Base-by-base conservation (phyloP, 768 basidiomycete genomes). In the Podaxis sp. region DNA sequence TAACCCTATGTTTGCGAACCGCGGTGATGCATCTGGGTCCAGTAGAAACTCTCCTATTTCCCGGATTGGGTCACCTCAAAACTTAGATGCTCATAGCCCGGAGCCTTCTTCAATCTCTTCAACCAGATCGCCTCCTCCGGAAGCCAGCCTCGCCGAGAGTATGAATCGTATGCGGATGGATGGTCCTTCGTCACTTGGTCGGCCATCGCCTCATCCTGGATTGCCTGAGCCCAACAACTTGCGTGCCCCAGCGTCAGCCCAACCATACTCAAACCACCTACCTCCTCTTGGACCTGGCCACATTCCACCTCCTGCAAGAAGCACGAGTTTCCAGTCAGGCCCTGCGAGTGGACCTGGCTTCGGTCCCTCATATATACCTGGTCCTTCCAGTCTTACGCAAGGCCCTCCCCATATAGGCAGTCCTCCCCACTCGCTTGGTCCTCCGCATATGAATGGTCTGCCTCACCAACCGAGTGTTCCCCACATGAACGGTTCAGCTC, bases 281-380 rank as follows among this genome's bases (percentile, higher is more conserved):
- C 71, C 76, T 40, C 73, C 74, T 23, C 63, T 71, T 58, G 67
- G 62, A 48, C 75, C 78, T 16, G 73, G 74, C 42, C 72, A 73
- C 58, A 61, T 71, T 14, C 62, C 77, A 21, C 73, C 76, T n/a
- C 76, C 79, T 35, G 48, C 69, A 13, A 73, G 81, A 63, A 77
- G 73, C 66, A 66, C 73, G 7, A 75, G 76, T 50, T 67, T 69
- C 61, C 66, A 68, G 38, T 65, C 72, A 61, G 65, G 70, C 54
- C 56, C 67, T 57, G 50, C 69, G 55, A 48, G 67, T 63, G 60
- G 70, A 62, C 38, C 72, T 47, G 69, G 66, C 59, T 64, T 61
- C 54, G 53, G 64, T 61, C 64, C 68, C 48, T 59, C 69, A 55
- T 50, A 70, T 66, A 64, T 63, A 21, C 67, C 53, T 36, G 36